phyloP scores from a whole-genome alignment of 208 protist genomes.

The Wallacemonas sp. region DNA sequence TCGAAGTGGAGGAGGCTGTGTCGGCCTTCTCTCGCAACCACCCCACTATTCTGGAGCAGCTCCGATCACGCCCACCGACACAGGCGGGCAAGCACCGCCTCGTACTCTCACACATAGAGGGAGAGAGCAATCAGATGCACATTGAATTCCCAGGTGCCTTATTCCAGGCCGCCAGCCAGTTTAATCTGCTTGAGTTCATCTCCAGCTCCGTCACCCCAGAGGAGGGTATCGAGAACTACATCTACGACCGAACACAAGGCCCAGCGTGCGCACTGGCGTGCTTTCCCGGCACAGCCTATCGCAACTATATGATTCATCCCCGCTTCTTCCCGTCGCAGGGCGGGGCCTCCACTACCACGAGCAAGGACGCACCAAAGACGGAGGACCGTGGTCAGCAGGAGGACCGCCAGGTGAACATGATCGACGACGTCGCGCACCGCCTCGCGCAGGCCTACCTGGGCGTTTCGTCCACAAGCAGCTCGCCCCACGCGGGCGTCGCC shows the following conservation, averaged over 20 bases:
- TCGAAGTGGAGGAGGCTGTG: constrained; percentile 20
- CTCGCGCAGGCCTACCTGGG: constrained; percentile 18
- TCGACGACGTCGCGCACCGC: constrained; percentile 22
- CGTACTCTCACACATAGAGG: constrained; percentile 19
- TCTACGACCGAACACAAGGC: constrained; percentile 63
- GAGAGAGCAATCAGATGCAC: constrained; percentile 27
- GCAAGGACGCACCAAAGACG: not conserved
- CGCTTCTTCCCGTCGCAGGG: constrained; percentile 9
- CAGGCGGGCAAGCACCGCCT: not conserved
- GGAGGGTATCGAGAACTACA: constrained; percentile 53
- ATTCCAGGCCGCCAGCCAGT: constrained; percentile 80
- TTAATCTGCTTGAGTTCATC: constrained; percentile 77
- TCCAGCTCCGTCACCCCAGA: constrained; percentile 33
- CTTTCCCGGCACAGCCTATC: constrained; percentile 55
- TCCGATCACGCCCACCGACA: not conserved
- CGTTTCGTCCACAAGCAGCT: not conserved
- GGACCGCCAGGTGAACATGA: constrained; percentile 32
- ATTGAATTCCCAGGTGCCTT: constrained; percentile 27
- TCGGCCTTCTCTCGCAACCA: constrained; percentile 18
- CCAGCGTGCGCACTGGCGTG: constrained; percentile 66
- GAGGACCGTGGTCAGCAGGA: constrained; percentile 29
- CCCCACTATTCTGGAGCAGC: constrained; percentile 20
- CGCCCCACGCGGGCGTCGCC: not conserved
- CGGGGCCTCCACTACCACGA: not conserved
- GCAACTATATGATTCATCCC: constrained; percentile 66